These are phyloP conservation scores for Solanum ossicruentum DNA, from an alignment of 257 asterid species.

Conservation along the genomic window DNA sequence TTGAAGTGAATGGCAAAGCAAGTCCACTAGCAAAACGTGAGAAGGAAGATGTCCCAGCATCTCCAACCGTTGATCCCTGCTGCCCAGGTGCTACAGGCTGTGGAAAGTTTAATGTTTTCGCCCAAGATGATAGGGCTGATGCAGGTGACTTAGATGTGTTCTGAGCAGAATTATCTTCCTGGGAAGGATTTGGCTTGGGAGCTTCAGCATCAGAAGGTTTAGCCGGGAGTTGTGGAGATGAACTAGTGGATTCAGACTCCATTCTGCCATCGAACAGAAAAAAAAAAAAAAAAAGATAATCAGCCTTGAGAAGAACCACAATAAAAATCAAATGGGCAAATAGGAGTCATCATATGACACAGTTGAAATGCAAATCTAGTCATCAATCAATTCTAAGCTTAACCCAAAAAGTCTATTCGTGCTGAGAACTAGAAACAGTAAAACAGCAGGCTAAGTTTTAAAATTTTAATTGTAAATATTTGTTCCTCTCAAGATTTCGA, in stretches of 20 bases:
- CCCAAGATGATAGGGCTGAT: conserved; percentile 57
- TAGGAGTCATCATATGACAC: neutral
- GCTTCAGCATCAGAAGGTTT: conserved; percentile 35
- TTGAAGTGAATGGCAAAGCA: conserved; percentile 42
- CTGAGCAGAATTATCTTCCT: conserved; percentile 23
- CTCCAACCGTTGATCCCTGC: conserved; percentile 28
- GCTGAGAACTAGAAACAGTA: neutral
- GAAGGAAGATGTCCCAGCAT: conserved; percentile 42
- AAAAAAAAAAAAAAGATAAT: neutral
- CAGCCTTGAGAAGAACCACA: neutral
- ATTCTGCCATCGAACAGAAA: conserved; percentile 23
- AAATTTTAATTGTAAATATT: neutral
- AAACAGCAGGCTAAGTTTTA: neutral
- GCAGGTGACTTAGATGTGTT: conserved; percentile 40
- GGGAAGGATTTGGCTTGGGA: conserved; percentile 16
- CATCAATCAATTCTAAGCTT: neutral
- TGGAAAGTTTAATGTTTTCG: conserved; percentile 44
- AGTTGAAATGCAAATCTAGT: neutral
- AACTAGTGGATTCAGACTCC: conserved; percentile 47
- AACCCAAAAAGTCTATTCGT: neutral
- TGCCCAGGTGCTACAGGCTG: conserved; percentile 23
- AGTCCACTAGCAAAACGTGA: conserved; percentile 84
- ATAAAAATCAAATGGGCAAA: neutral
- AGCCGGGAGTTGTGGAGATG: conserved; percentile 23
- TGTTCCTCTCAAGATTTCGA: neutral